These are phyloP conservation scores for Pseudogymnoascus sp. DNA, from an alignment of 2,329 filamentous ascomycete species.

Conservation along the genomic window DNA sequence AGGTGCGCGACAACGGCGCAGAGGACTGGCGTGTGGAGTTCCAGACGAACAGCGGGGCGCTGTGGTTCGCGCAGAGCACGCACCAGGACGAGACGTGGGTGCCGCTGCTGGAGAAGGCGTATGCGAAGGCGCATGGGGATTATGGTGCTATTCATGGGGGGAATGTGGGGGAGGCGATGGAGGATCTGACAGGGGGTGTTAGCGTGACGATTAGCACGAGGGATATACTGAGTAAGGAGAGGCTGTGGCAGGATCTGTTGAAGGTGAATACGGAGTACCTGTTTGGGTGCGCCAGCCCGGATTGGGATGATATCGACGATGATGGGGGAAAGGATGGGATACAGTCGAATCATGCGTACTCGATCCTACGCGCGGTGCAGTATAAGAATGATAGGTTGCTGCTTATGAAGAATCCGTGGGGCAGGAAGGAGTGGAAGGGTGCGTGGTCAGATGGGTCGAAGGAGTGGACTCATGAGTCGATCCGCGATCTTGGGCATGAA, in stretches of 20 bases:
- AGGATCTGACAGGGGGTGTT: slow-evolving; percentile 59
- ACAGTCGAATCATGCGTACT: slow-evolving; percentile 51
- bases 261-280: slow-evolving; percentile 75
- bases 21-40: slow-evolving; percentile 44
- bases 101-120: slow-evolving; percentile 72
- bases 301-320: slow-evolving; percentile 31
- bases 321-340: slow-evolving; percentile 38
- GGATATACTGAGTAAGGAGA: slow-evolving; percentile 68
- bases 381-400: slow-evolving; percentile 47
- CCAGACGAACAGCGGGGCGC: slow-evolving; percentile 54
- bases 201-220: slow-evolving; percentile 60
- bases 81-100: slow-evolving; percentile 78
- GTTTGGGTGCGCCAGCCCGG: slow-evolving; percentile 53
- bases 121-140: slow-evolving; percentile 76
- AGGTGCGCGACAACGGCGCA: slow-evolving; percentile 41
- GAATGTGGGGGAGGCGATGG: slow-evolving; percentile 47
- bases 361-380: slow-evolving; percentile 47
- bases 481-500: slow-evolving; percentile 48
- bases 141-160: slow-evolving; percentile 68
- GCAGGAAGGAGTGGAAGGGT: slow-evolving; percentile 50
- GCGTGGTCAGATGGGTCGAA: slow-evolving; percentile 50
- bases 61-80: slow-evolving; percentile 70
- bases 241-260: slow-evolving; percentile 73
- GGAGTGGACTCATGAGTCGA: slow-evolving; percentile 52
- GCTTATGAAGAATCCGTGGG: slow-evolving; percentile 49